Evolutionary conservation across 257 asterid genomes (phyloP).

Genomic region (Forsythia viridissima): DNA sequence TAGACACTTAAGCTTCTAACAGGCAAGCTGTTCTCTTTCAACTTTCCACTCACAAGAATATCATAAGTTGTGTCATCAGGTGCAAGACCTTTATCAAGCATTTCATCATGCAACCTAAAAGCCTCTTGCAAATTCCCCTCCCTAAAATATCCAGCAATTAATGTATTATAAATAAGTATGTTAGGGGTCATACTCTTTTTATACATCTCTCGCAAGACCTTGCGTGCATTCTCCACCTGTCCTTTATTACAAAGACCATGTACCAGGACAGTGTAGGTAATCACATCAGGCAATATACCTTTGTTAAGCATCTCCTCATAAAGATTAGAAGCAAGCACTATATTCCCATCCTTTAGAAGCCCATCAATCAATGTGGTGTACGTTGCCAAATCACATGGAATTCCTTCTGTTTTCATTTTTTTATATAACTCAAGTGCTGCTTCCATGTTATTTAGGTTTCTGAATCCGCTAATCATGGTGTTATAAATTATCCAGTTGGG

Average conservation of each 20-base stretch:
- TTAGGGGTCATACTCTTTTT: constrained; percentile 53
- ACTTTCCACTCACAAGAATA: constrained; percentile 58
- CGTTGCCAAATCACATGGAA: constrained; percentile 62
- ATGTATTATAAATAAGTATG: constrained; percentile 60
- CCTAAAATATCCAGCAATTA: constrained; percentile 70
- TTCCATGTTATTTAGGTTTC: constrained; percentile 57
- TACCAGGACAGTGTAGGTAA: constrained; percentile 64
- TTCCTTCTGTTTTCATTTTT: constrained; percentile 58
- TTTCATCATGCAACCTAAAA: constrained; percentile 82
- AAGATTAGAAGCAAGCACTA: constrained; percentile 54
- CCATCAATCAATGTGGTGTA: constrained; percentile 87
- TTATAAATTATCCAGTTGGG: constrained; percentile 67
- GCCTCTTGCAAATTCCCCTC: constrained; percentile 85
- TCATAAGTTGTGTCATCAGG: constrained; percentile 65
- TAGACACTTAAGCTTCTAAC: constrained; percentile 34
- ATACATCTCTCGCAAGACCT: constrained; percentile 63
- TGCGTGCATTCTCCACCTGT: constrained; percentile 63
- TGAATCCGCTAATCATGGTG: constrained; percentile 77
- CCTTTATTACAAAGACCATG: constrained; percentile 74
- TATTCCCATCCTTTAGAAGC: constrained; percentile 61
- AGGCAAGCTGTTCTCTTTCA: constrained; percentile 23
- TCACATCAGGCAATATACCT: constrained; percentile 68
- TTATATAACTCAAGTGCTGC: constrained; percentile 50
- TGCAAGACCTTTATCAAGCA: constrained; percentile 77
- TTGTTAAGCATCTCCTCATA: constrained; percentile 73